Evolutionary conservation across 768 basidiomycete genomes (phyloP).

Genomic region (Serendipita sp.): DNA sequence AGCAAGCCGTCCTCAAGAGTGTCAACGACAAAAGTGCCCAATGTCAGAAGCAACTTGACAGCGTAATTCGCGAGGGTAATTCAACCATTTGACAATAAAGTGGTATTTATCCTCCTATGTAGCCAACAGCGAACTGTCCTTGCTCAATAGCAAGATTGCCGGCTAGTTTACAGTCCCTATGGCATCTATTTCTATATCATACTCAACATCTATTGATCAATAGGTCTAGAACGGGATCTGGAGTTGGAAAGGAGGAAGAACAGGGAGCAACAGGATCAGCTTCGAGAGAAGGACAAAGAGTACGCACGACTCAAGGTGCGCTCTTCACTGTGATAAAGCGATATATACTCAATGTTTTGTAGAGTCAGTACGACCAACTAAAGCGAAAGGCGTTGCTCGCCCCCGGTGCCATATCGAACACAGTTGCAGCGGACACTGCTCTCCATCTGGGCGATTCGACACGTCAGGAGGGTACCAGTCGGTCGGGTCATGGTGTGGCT

Average conservation of each 20-base stretch:
- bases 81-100: not conserved
- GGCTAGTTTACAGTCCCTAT: constrained; percentile 25
- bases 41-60: constrained; percentile 71
- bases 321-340: not conserved
- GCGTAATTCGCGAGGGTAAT: constrained; percentile 68
- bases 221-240: constrained; percentile 67
- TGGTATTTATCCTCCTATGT: not conserved
- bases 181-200: not conserved
- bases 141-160: constrained; percentile 52
- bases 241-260: constrained; percentile 64
- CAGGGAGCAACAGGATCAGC: constrained; percentile 55
- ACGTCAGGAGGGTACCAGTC: not conserved
- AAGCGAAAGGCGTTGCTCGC: constrained; percentile 66
- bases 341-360: not conserved
- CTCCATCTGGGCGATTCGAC: not conserved
- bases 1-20: constrained; percentile 68
- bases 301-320: constrained; percentile 69
- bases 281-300: constrained; percentile 68
- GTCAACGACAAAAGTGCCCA: constrained; percentile 71
- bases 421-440: not conserved
- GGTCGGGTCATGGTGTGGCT: constrained; percentile 11
- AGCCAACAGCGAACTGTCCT: constrained; percentile 66
- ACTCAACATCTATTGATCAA: no score
- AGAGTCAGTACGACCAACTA: constrained; percentile 69
- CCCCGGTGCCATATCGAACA: constrained; percentile 16